These are phyloP conservation scores for Zygosaccharomyces pseudobailii DNA, from an alignment of 1,139 yeast species.

Conservation along the genomic window DNA sequence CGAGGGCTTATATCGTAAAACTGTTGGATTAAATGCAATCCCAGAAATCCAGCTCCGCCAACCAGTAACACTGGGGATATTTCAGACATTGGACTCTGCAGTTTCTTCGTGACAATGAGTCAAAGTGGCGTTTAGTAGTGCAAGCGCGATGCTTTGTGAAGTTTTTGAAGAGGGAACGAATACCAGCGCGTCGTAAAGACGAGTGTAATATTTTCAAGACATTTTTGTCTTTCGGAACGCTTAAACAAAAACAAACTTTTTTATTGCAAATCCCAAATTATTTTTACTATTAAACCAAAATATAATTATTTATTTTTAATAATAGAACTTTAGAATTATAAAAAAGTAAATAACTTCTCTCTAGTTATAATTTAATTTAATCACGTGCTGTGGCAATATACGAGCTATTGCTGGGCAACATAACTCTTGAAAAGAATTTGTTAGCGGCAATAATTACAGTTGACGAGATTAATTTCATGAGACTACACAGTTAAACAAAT, in stretches of 20 bases:
- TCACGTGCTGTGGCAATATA: too few relatives aligned
- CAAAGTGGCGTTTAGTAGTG: background rate
- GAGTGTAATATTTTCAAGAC: background rate
- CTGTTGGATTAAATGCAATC: conserved; percentile 84
- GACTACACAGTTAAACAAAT: conserved; percentile 19
- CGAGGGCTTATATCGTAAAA: conserved; percentile 64
- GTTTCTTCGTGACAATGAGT: background rate
- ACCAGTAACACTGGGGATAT: conserved; percentile 67
- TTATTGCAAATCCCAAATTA: too few relatives aligned
- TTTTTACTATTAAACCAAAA: too few relatives aligned
- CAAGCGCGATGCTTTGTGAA: background rate
- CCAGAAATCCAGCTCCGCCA: conserved; percentile 95
- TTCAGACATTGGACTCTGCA: conserved; percentile 14
- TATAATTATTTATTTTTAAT: too few relatives aligned
- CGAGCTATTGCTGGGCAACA: too few relatives aligned
- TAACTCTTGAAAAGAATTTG: accelerated
- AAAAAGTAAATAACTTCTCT: too few relatives aligned
- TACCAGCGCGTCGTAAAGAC: background rate
- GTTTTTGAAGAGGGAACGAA: background rate
- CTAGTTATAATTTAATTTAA: too few relatives aligned
- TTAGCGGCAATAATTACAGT: background rate
- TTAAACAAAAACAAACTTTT: too few relatives aligned
- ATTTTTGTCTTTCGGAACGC: background rate
- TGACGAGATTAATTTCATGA: background rate
- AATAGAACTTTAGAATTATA: too few relatives aligned